Evolutionary conservation across 768 basidiomycete genomes (phyloP).

Genomic region (Calocera viscosa): DNA sequence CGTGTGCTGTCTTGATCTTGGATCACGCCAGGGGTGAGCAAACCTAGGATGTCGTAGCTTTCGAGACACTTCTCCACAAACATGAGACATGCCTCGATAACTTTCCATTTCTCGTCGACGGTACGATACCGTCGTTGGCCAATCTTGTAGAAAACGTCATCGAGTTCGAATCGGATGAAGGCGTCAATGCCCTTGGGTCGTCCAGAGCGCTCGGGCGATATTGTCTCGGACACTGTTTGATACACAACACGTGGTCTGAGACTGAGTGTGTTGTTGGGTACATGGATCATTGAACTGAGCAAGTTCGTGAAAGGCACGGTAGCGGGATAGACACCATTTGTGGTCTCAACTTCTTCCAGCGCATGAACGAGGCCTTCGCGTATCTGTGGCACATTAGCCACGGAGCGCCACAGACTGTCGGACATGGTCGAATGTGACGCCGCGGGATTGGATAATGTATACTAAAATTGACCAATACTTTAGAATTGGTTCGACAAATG

Average conservation of each 20-base stretch:
- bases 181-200: constrained; percentile 69
- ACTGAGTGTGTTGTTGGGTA: constrained; percentile 56
- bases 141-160: constrained; percentile 75
- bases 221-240: constrained; percentile 62
- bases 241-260: constrained; percentile 45
- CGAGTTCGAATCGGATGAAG: constrained; percentile 75
- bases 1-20: background rate
- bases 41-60: constrained; percentile 63
- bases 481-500: constrained; percentile 75
- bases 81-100: constrained; percentile 70
- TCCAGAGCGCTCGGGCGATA: constrained; percentile 70
- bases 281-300: constrained; percentile 70
- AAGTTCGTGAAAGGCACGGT: constrained; percentile 81
- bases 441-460: background rate
- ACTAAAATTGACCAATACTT: constrained; percentile 58
- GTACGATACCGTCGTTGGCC: constrained; percentile 59
- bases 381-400: constrained; percentile 44
- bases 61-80: constrained; percentile 77
- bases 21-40: constrained; percentile 26
- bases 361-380: constrained; percentile 65
- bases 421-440: constrained; percentile 12
- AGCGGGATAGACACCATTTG: constrained; percentile 66
- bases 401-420: constrained; percentile 23
- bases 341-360: constrained; percentile 74
- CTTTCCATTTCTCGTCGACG: constrained; percentile 70